Evolutionary conservation across 106 monocot species (phyloP).

Genomic region (Acanthochlamys bracteata): DNA sequence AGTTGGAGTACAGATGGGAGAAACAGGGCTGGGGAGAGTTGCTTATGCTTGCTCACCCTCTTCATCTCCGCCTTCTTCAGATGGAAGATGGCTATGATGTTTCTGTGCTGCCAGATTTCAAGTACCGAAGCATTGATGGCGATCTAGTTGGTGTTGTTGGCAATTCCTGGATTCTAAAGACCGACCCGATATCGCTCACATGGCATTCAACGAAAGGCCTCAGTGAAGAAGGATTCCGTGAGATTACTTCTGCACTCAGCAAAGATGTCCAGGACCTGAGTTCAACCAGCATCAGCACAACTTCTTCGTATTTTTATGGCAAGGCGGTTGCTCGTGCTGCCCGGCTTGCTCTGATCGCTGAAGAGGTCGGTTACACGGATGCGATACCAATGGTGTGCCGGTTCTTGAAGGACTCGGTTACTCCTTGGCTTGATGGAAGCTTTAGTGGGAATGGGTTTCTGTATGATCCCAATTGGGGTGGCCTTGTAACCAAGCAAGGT

Average conservation of each 20-base stretch:
- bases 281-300: slow-evolving; percentile 28
- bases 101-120: slow-evolving; percentile 37
- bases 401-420: slow-evolving; percentile 41
- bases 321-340: slow-evolving; percentile 84
- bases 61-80: slow-evolving; percentile 59
- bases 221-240: slow-evolving; percentile 32
- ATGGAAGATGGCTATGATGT: slow-evolving; percentile 7
- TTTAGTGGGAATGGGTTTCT: slow-evolving; percentile 77
- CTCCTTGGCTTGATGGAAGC: slow-evolving; percentile 85
- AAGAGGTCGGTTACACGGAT: slow-evolving; percentile 56
- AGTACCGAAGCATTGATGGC: slow-evolving; percentile 76
- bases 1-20: slow-evolving; percentile 67
- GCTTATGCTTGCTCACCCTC: slow-evolving; percentile 78
- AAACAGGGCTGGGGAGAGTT: slow-evolving; percentile 76
- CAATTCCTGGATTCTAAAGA: slow-evolving; percentile 54
- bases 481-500: slow-evolving; percentile 71
- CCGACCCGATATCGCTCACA: slow-evolving; percentile 57
- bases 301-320: slow-evolving; percentile 91
- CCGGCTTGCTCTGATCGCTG: slow-evolving; percentile 62
- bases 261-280: slow-evolving; percentile 42
- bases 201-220: slow-evolving; percentile 69
- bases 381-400: slow-evolving; percentile 41
- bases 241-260: slow-evolving; percentile 45
- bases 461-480: slow-evolving; percentile 81
- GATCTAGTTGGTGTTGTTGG: slow-evolving; percentile 82